Conservation (phyloP, 331 rosid genomes). For the Acacia pycnantha region DNA sequence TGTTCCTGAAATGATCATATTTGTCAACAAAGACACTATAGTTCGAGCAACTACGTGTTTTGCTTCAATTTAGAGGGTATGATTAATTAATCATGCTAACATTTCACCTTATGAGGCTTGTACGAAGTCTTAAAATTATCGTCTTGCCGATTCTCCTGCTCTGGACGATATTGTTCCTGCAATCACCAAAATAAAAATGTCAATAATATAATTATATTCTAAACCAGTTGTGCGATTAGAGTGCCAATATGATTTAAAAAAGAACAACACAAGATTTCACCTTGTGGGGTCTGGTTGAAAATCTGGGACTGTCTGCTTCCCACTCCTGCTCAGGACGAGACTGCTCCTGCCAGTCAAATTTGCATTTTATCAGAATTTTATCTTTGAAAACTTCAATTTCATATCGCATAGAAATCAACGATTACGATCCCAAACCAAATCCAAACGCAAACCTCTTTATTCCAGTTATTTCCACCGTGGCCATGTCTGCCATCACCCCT, state of each 20-base stretch:
- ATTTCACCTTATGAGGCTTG: constrained; percentile 47
- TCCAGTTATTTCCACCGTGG: constrained; percentile 30
- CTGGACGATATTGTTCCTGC: constrained; percentile 47
- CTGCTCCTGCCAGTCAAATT: constrained; percentile 40
- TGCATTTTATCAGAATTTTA: neutral
- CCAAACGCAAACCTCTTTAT: constrained; percentile 33
- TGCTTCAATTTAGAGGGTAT: neutral
- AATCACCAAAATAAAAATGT: neutral
- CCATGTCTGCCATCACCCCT: constrained; percentile 37
- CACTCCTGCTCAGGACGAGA: constrained; percentile 36
- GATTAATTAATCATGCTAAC: neutral
- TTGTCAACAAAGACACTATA: neutral
- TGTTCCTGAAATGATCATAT: neutral
- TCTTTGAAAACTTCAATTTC: neutral
- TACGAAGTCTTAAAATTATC: constrained; percentile 40
- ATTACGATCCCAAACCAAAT: neutral
- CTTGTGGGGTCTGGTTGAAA: constrained; percentile 43
- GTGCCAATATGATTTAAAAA: neutral
- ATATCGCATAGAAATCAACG: neutral
- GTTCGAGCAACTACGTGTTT: neutral
- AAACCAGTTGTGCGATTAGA: neutral
- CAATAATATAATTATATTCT: neutral
- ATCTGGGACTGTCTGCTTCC: constrained; percentile 43
- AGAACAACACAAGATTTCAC: constrained; percentile 28
- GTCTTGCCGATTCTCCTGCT: constrained; percentile 37